Conservation (phyloP, 2,329 filamentous ascomycete genomes). For the Blastomyces parvus region DNA sequence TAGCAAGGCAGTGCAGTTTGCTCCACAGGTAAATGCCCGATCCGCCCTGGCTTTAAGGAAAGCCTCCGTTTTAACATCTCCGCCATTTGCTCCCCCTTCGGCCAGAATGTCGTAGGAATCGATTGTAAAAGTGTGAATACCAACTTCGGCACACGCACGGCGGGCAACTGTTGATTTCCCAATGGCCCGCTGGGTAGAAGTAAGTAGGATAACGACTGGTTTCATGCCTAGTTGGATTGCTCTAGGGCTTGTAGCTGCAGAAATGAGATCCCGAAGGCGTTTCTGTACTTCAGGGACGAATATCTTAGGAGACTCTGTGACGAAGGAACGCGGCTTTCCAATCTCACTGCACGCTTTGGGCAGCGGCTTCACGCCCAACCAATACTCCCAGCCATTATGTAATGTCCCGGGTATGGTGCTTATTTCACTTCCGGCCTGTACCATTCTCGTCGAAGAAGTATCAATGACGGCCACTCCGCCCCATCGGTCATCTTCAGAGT, state of each 20-base stretch:
- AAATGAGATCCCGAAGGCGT: conserved; percentile 71
- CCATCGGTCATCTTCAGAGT: conserved; percentile 63
- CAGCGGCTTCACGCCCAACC: conserved; percentile 64
- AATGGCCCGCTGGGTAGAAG: conserved; percentile 86
- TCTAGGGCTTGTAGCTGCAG: conserved; percentile 76
- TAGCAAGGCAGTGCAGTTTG: conserved; percentile 73
- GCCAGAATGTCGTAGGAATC: conserved; percentile 90
- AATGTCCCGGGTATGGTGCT: conserved; percentile 67
- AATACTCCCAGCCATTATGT: conserved; percentile 78
- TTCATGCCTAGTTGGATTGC: conserved; percentile 82
- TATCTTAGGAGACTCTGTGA: conserved; percentile 28
- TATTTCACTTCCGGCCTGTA: conserved; percentile 80
- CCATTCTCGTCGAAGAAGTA: conserved; percentile 75
- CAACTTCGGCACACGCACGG: conserved; percentile 75
- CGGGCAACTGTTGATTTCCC: conserved; percentile 75
- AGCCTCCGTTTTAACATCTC: conserved; percentile 89
- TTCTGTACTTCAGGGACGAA: conserved; percentile 52
- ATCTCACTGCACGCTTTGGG: conserved; percentile 39
- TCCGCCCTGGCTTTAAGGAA: conserved; percentile 81
- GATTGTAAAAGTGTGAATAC: conserved; percentile 77
- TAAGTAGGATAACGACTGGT: conserved; percentile 75
- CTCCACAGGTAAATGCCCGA: conserved; percentile 76
- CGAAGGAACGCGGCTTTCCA: conserved; percentile 29
- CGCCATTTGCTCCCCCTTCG: conserved; percentile 76
- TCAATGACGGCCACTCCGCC: conserved; percentile 80